These are phyloP conservation scores for Neolecta irregularis DNA, from an alignment of 1,139 yeast species.

Conservation along the genomic window DNA sequence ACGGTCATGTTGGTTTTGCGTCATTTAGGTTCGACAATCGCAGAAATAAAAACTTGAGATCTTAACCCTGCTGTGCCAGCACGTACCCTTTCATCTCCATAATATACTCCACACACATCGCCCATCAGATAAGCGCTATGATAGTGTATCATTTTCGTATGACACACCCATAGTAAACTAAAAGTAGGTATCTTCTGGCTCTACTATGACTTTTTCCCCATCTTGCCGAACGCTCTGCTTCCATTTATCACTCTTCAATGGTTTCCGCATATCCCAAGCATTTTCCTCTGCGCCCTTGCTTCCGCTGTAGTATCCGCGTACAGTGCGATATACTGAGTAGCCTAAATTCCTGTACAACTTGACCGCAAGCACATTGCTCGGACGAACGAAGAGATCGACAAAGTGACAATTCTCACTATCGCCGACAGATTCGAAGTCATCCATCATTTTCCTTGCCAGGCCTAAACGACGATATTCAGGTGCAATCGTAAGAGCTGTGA, in stretches of 20 bases:
- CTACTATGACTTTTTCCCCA: constrained; percentile 17
- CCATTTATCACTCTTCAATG: constrained; percentile 40
- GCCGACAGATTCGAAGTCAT: constrained; percentile 55
- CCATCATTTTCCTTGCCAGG: constrained; percentile 56
- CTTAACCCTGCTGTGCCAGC: too few relatives aligned
- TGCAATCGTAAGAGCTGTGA: constrained; percentile 87
- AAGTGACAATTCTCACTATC: constrained; percentile 56
- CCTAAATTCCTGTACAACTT: constrained; percentile 75
- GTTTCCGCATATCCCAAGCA: constrained; percentile 47
- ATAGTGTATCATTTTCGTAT: too few relatives aligned
- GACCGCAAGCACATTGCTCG: constrained; percentile 65
- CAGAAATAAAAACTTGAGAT: too few relatives aligned
- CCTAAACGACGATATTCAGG: constrained; percentile 73
- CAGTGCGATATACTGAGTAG: constrained; percentile 69
- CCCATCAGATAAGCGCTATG: too few relatives aligned
- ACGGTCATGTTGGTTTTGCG: too few relatives aligned
- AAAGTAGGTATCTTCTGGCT: constrained; percentile 15
- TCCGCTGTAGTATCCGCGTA: constrained; percentile 70
- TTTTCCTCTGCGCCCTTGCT: constrained; percentile 51
- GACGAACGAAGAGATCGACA: constrained; percentile 80
- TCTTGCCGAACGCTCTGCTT: constrained; percentile 20
- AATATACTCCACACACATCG: too few relatives aligned
- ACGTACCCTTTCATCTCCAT: too few relatives aligned
- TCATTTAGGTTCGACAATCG: too few relatives aligned
- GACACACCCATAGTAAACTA: background rate